Evolutionary conservation across 1,139 yeast genomes (phyloP).

Genomic region (Pneumocystis carinii): DNA sequence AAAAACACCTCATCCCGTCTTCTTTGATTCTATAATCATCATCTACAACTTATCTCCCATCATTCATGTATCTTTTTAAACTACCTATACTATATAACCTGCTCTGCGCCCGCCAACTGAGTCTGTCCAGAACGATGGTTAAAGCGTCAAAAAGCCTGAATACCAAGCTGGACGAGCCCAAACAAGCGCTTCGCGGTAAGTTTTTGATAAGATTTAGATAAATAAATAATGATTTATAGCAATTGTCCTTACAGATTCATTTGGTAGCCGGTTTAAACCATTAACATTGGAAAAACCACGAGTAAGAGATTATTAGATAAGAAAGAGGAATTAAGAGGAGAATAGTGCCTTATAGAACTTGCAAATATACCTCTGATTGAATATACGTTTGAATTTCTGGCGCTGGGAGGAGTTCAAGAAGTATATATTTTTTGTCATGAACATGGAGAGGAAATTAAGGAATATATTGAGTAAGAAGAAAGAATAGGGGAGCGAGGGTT

Average conservation of each 20-base stretch:
- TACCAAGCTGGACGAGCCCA: not conserved
- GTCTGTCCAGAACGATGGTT: not conserved
- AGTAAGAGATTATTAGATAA: slow-evolving; percentile 11
- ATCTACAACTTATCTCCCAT: too few species aligned
- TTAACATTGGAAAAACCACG: slow-evolving; percentile 71
- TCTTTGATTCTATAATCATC: too few species aligned
- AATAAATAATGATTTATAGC: slow-evolving; percentile 40
- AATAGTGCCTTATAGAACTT: slow-evolving; percentile 60
- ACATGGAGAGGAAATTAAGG: slow-evolving; percentile 77
- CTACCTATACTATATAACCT: too few species aligned
- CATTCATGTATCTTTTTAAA: too few species aligned
- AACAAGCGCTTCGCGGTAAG: not conserved
- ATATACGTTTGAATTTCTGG: slow-evolving; percentile 84
- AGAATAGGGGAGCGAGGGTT: not conserved
- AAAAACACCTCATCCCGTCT: too few species aligned
- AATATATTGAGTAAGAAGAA: slow-evolving; percentile 41
- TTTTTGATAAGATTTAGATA: too few species aligned
- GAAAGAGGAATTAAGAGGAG: not conserved
- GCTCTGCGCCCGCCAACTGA: too few species aligned
- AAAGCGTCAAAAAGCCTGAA: not conserved
- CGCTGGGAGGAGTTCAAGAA: slow-evolving; percentile 79
- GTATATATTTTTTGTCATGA: slow-evolving; percentile 80
- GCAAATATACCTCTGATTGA: slow-evolving; percentile 90
- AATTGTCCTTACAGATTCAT: slow-evolving; percentile 83
- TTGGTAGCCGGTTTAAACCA: slow-evolving; percentile 84